These are phyloP conservation scores for Blastocystis hominis DNA, from an alignment of 352 stramenopile species.

Conservation along the genomic window DNA sequence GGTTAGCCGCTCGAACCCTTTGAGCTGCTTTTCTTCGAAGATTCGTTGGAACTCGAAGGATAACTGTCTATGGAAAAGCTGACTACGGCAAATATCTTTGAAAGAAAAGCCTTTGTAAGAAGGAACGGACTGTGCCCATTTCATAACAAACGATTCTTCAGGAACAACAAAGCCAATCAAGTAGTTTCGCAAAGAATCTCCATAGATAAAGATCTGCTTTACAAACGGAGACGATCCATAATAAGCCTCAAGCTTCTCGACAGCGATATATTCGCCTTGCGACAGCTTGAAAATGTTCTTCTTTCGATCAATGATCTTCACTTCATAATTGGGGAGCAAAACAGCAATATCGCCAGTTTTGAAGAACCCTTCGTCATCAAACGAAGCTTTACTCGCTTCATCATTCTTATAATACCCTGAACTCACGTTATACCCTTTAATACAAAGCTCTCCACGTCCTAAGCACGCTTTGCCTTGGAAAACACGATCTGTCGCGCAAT, in stretches of 20 bases:
- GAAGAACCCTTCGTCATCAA: conserved; percentile 68
- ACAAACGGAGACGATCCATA: conserved; percentile 69
- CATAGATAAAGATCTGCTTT: conserved; percentile 71
- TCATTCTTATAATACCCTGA: conserved; percentile 72
- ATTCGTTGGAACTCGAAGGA: conserved; percentile 64
- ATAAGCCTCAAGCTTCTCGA: conserved; percentile 71
- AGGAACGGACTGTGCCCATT: conserved; percentile 64
- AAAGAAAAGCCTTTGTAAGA: neutral
- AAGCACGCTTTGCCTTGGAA: conserved; percentile 48
- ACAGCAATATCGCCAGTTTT: conserved; percentile 69
- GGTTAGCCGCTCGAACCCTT: conserved; percentile 67
- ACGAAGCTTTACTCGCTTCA: conserved; percentile 63
- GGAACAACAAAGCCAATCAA: conserved; percentile 69
- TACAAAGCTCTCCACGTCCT: conserved; percentile 70
- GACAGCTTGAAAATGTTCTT: conserved; percentile 79
- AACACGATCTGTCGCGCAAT: conserved; percentile 71
- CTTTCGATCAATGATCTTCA: conserved; percentile 74
- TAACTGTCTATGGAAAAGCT: conserved; percentile 63
- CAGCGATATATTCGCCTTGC: conserved; percentile 72
- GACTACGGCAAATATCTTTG: conserved; percentile 14
- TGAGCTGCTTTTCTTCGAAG: conserved; percentile 66
- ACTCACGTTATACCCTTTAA: conserved; percentile 72
- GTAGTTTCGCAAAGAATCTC: conserved; percentile 69
- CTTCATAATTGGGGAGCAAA: conserved; percentile 70
- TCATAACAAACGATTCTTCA: conserved; percentile 66